Percentiles rank a stretch among this genome's conserved stretches.
These are phyloP conservation scores for Talaromyces islandicus DNA, from an alignment of 2,329 filamentous ascomycete species.

Conservation along the genomic window DNA sequence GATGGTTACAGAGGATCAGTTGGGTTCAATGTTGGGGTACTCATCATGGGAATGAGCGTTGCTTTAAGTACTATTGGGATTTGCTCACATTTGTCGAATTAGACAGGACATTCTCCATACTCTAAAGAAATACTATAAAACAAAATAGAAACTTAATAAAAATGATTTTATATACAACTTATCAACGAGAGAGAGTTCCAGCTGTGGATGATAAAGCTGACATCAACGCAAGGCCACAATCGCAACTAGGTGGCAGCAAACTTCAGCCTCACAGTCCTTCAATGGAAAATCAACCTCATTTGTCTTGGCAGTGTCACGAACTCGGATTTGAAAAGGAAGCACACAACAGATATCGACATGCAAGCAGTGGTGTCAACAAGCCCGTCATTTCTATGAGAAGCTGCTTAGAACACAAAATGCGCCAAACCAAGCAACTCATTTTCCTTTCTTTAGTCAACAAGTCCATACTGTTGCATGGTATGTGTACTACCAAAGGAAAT, in stretches of 20 bases:
- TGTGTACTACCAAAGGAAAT: slow-evolving; percentile 11
- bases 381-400: neutral
- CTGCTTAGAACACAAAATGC: neutral
- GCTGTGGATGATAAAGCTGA: neutral
- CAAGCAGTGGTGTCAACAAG: neutral
- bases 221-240: neutral
- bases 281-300: neutral
- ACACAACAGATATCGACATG: neutral
- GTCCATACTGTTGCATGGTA: slow-evolving; percentile 10
- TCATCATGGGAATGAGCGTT: too few species aligned
- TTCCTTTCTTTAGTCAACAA: neutral
- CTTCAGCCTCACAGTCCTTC: neutral
- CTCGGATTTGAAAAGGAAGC: neutral
- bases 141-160: too few species aligned
- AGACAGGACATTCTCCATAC: too few species aligned
- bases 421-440: neutral
- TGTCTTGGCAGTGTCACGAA: neutral
- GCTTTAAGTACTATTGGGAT: too few species aligned
- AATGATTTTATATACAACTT: too few species aligned
- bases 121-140: too few species aligned
- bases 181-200: neutral
- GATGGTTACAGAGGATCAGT: too few species aligned
- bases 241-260: neutral
- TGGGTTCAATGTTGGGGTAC: too few species aligned
- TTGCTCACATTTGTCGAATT: too few species aligned